Evolutionary conservation across 805 yeast genomes (phyloP).

Genomic region (Starmerella floricola): DNA sequence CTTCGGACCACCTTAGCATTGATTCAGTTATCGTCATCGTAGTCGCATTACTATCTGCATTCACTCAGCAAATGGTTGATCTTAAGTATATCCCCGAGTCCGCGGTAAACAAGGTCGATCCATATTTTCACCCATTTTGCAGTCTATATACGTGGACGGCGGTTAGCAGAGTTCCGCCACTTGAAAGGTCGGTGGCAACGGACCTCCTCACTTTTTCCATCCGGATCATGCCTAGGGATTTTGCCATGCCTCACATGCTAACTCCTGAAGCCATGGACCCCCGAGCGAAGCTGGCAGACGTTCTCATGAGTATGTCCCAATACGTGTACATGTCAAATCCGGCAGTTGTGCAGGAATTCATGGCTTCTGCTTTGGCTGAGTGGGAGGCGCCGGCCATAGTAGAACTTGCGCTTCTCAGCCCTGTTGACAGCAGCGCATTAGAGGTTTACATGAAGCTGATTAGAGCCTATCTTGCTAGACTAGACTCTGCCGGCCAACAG

Average conservation of each 20-base stretch:
- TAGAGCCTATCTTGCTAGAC: not conserved
- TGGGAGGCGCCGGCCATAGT: not conserved
- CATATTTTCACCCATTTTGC: not conserved
- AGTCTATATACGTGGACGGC: conserved; percentile 4
- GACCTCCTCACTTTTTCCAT: conserved; percentile 1
- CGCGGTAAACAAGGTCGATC: not conserved
- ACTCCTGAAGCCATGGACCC: too few species aligned
- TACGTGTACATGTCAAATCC: conserved; percentile 8
- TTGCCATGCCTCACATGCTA: not conserved
- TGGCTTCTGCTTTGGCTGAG: not conserved
- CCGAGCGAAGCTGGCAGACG: not conserved
- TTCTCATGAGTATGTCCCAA: conserved; percentile 5
- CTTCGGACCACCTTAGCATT: not conserved
- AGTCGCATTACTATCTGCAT: conserved; percentile 9
- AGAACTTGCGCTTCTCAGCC: conserved; percentile 1
- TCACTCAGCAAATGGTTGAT: conserved; percentile 5
- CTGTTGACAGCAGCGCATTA: not conserved
- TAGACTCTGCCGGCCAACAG: conserved; percentile 1
- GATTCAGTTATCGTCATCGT: conserved; percentile 8
- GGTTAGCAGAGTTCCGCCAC: conserved; percentile 3
- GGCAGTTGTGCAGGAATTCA: not conserved
- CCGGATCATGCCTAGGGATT: conserved; percentile 3
- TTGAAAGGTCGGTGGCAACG: conserved; percentile 4
- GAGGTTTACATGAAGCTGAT: not conserved
- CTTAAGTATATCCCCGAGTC: not conserved